A percentile compares a stretch with the other conserved stretches of the same genome.
Evolutionary conservation across 352 stramenopile species (phyloP).

Genomic region (Phytopythium boreale): DNA sequence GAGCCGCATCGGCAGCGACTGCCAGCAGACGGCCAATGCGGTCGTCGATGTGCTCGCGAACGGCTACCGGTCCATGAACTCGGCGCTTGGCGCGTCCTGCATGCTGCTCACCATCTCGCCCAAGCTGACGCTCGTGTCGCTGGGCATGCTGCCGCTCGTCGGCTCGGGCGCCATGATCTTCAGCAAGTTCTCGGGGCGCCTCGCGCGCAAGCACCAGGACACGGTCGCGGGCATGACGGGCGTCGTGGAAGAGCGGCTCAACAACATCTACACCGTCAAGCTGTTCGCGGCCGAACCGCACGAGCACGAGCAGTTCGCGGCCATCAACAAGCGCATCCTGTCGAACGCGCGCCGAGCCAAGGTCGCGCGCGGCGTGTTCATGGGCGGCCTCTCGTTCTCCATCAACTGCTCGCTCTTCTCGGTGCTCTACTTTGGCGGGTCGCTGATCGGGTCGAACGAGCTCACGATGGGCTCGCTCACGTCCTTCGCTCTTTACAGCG

Average conservation of each 20-base stretch:
- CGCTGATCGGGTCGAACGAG: constrained; percentile 76
- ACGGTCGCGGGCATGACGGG: constrained; percentile 70
- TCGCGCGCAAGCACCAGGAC: constrained; percentile 81
- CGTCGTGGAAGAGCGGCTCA: constrained; percentile 84
- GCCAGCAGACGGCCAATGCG: constrained; percentile 86
- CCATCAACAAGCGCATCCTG: constrained; percentile 67
- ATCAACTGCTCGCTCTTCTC: constrained; percentile 90
- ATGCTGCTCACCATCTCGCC: constrained; percentile 90
- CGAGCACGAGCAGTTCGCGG: constrained; percentile 61
- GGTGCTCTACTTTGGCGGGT: constrained; percentile 89
- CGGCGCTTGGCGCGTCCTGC: constrained; percentile 80
- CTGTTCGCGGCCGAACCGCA: constrained; percentile 80
- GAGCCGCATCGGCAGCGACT: constrained; percentile 81
- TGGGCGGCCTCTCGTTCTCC: constrained; percentile 84
- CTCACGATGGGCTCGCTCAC: constrained; percentile 89
- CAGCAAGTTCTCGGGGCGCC: constrained; percentile 76
- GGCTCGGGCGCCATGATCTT: constrained; percentile 80
- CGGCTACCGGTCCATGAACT: constrained; percentile 87
- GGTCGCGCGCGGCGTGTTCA: constrained; percentile 85
- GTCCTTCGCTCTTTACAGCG: constrained; percentile 90
- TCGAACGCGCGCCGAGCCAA: constrained; percentile 67
- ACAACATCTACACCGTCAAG: constrained; percentile 90
- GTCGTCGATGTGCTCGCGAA: constrained; percentile 87
- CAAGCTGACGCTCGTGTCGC: constrained; percentile 86
- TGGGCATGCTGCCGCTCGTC: constrained; percentile 79